phyloP scores from a whole-genome alignment of 371 early-diverging fungal genomes.

The Mucor racemosus region DNA sequence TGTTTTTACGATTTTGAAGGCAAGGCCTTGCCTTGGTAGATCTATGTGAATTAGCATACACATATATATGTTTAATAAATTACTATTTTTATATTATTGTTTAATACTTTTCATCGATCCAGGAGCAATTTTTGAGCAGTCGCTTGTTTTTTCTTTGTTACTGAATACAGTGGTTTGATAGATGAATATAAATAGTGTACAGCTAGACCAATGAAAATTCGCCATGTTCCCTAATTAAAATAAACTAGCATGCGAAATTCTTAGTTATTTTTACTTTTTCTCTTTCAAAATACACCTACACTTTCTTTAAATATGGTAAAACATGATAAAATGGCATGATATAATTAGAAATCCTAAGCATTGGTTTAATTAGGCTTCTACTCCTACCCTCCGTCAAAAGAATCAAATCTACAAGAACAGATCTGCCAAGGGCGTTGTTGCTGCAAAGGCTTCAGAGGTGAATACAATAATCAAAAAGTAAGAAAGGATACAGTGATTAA shows the following conservation, averaged over 20 bases:
- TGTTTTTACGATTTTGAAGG: constrained; percentile 19
- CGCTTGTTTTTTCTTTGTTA: background rate
- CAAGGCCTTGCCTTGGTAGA: constrained; percentile 24
- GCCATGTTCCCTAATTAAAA: constrained; percentile 7
- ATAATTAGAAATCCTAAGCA: background rate
- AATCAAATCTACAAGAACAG: constrained; percentile 34
- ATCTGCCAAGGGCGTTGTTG: constrained; percentile 22
- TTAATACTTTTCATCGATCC: background rate
- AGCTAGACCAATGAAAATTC: constrained; percentile 9
- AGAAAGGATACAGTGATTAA: background rate
- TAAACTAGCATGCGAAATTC: background rate
- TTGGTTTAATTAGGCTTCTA: constrained; percentile 22
- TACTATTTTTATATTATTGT: background rate
- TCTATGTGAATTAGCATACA: background rate
- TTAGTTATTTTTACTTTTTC: background rate
- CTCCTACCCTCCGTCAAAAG: constrained; percentile 35
- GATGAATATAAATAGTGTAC: background rate
- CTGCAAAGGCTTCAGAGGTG: constrained; percentile 28
- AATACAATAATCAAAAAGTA: background rate
- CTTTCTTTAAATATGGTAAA: background rate
- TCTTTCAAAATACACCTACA: background rate
- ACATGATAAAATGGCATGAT: background rate
- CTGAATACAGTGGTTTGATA: background rate
- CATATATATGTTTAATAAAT: background rate
- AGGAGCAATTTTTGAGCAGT: background rate